Percentiles rank a stretch among this genome's conserved stretches.
Conservation (phyloP, 495 filamentous ascomycete genomes). For the Friedmanniomyces simplex region DNA sequence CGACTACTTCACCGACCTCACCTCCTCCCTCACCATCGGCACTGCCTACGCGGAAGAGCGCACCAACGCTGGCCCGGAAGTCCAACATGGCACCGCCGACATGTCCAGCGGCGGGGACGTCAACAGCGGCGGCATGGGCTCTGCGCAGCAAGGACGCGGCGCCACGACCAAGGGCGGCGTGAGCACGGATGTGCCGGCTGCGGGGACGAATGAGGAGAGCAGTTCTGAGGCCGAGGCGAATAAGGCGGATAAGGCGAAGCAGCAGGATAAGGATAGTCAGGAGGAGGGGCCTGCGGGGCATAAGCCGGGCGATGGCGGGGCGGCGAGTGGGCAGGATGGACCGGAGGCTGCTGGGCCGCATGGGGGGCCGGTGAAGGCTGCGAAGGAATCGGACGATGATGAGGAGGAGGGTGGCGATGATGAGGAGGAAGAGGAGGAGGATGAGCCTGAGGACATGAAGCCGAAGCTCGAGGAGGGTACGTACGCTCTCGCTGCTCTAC, state of each 20-base stretch:
- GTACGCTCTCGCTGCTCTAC: conserved; percentile 28
- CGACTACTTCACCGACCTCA: conserved; percentile 54
- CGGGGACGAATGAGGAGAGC: conserved; percentile 29
- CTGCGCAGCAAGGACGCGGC: conserved; percentile 12
- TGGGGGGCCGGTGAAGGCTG: conserved; percentile 28
- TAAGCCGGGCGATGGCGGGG: conserved; percentile 19
- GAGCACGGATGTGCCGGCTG: conserved; percentile 21
- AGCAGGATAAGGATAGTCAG: background rate
- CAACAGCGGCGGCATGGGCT: background rate
- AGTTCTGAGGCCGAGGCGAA: conserved; percentile 28
- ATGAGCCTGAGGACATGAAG: conserved; percentile 81
- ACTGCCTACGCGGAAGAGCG: conserved; percentile 50
- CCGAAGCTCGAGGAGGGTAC: conserved; percentile 83
- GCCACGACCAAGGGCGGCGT: conserved; percentile 21
- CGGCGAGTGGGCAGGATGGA: conserved; percentile 15
- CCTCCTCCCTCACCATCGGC: conserved; percentile 47
- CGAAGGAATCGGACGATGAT: conserved; percentile 40
- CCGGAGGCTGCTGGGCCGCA: conserved; percentile 4
- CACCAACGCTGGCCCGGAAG: conserved; percentile 21
- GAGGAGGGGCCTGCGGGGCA: conserved; percentile 20
- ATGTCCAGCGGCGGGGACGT: background rate
- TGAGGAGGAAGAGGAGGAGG: conserved; percentile 82
- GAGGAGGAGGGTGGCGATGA: conserved; percentile 40
- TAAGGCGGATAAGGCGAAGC: conserved; percentile 23
- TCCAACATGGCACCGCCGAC: conserved; percentile 23